Evolutionary conservation across 2,329 filamentous ascomycete genomes (phyloP).

Genomic region (Talaromyces sp.): DNA sequence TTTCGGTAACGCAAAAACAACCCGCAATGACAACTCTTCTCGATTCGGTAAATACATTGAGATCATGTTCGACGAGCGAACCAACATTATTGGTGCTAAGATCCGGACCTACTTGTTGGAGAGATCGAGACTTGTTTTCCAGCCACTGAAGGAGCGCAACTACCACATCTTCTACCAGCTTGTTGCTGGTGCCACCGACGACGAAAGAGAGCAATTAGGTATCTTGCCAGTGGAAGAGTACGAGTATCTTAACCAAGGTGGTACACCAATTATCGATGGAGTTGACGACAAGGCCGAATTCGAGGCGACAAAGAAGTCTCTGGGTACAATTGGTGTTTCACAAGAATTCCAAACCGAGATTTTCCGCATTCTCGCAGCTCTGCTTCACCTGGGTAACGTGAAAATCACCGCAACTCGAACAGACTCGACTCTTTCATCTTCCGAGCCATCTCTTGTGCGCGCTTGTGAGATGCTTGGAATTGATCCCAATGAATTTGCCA

Average conservation of each 20-base stretch:
- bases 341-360: conserved; percentile 76
- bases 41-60: conserved; percentile 99
- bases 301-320: conserved; percentile 79
- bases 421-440: conserved; percentile 78
- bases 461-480: conserved; percentile 88
- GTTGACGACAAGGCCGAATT: conserved; percentile 97
- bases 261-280: conserved; percentile 85
- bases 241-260: conserved; percentile 94
- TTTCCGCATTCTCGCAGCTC: conserved; percentile 84
- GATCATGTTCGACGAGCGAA: conserved; percentile 96
- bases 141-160: conserved; percentile 95
- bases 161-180: conserved; percentile 99
- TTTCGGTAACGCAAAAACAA: conserved; percentile 99
- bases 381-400: conserved; percentile 93
- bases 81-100: conserved; percentile 96
- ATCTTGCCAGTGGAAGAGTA: conserved; percentile 86
- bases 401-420: conserved; percentile 90
- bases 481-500: conserved; percentile 81
- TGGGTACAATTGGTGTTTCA: conserved; percentile 84
- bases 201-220: conserved; percentile 76
- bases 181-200: conserved; percentile 84
- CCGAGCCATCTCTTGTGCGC: conserved; percentile 78
- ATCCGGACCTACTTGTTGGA: conserved; percentile 96
- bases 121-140: conserved; percentile 93
- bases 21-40: conserved; percentile 97